A percentile compares a stretch with the other conserved stretches of the same genome.
These are phyloP conservation scores for Rhizopogon rudus DNA, from an alignment of 768 basidiomycete genomes.

Conservation along the genomic window DNA sequence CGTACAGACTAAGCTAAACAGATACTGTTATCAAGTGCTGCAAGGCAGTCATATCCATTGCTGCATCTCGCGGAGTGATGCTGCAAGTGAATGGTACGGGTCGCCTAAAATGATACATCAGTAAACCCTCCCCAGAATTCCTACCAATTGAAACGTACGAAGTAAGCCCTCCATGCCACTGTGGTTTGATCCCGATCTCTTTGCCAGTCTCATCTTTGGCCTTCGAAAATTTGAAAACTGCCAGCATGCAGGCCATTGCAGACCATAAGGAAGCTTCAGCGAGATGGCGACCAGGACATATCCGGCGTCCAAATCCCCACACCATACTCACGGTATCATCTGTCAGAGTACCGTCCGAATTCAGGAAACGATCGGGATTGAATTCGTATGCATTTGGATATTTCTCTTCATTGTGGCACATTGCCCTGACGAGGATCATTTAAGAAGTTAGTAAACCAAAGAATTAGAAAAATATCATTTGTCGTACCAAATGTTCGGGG, in stretches of 20 bases:
- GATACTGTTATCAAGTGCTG: not conserved
- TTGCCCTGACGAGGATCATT: conserved; percentile 11
- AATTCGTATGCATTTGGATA: conserved; percentile 34
- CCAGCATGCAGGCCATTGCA: conserved; percentile 1
- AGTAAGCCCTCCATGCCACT: not conserved
- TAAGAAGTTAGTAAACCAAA: not conserved
- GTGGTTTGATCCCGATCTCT: conserved; percentile 1
- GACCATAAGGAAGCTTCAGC: conserved; percentile 29
- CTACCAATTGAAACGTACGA: conserved; percentile 5
- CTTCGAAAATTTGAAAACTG: conserved; percentile 4
- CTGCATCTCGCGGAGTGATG: conserved; percentile 3
- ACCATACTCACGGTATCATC: not conserved
- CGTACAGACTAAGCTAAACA: not conserved
- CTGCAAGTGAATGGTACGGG: conserved; percentile 11
- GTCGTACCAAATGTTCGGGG: conserved; percentile 2
- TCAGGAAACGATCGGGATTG: conserved; percentile 30
- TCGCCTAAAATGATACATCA: conserved; percentile 1
- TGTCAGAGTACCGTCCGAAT: not conserved
- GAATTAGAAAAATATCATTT: not conserved
- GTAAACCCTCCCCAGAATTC: not conserved
- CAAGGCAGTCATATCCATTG: not conserved
- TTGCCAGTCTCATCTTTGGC: conserved; percentile 2
- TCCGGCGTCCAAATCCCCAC: conserved; percentile 34
- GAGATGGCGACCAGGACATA: conserved; percentile 34
- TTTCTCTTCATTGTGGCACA: conserved; percentile 22